phyloP scores from a whole-genome alignment of 1,284 basidiomycete species.

The Moniliophthora roreri region DNA sequence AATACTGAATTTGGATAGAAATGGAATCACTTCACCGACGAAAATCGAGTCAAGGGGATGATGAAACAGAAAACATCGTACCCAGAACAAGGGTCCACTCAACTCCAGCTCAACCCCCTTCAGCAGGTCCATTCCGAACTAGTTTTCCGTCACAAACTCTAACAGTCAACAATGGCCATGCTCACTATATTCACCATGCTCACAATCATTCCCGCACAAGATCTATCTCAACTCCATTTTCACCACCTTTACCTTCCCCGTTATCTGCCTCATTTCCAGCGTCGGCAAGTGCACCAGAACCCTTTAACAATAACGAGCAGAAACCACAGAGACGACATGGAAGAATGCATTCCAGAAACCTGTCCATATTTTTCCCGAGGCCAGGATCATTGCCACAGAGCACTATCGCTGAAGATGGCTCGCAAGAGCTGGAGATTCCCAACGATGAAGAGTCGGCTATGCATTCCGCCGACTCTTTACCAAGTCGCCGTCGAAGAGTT shows the following conservation, averaged over 20 bases:
- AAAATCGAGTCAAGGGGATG: slow-evolving; percentile 33
- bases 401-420: slow-evolving; percentile 67
- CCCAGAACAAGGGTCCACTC: slow-evolving; percentile 14
- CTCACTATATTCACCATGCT: too few species aligned
- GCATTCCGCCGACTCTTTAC: slow-evolving; percentile 41
- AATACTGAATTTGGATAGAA: too few species aligned
- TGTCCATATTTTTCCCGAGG: slow-evolving; percentile 88
- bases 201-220: slow-evolving; percentile 51
- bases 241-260: slow-evolving; percentile 51
- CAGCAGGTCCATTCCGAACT: slow-evolving; percentile 47
- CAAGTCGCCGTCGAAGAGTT: slow-evolving; percentile 13
- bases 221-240: slow-evolving; percentile 58
- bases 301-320: slow-evolving; percentile 18
- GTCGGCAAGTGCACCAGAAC: slow-evolving; percentile 24
- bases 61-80: slow-evolving; percentile 14
- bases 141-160: slow-evolving; percentile 39
- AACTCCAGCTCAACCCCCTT: slow-evolving; percentile 26
- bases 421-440: slow-evolving; percentile 50
- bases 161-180: slow-evolving; percentile 28
- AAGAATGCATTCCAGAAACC: slow-evolving; percentile 85
- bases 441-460: slow-evolving; percentile 47
- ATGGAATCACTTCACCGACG: slow-evolving; percentile 24
- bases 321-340: slow-evolving; percentile 58
- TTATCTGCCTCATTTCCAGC: slow-evolving; percentile 45
- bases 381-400: slow-evolving; percentile 61